Base-by-base conservation (phyloP, 2,329 filamentous ascomycete genomes). In the Simplicillium aogashimaense region DNA sequence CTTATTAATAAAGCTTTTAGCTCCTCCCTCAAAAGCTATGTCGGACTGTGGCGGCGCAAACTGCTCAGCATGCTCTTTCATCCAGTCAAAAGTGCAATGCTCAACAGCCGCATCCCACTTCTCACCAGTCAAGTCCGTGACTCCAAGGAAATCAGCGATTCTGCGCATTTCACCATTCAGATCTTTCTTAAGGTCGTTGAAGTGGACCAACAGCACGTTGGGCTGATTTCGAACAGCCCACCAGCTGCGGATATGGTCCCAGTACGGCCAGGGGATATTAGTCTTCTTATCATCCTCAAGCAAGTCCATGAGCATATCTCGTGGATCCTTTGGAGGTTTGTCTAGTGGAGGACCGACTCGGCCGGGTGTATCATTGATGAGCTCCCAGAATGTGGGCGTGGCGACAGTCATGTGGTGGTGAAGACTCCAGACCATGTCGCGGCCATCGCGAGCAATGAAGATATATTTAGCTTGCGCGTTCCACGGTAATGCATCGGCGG, bases 1-100 rank as follows among this genome's bases (percentile, higher is more conserved):
- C 39, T 42, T 44, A 39, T 42, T 39, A 39, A 44, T 42, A 33
- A 44, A 44, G 32, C 17, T 39, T 18, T 44, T 16, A 14, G 39
- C 39, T 3, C 43, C 39, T 3, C 35, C 28, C 15, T 39, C 37
- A 15, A 36, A 44, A 16, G 29, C 36, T 6, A 15, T 3, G 14
- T 41, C 39, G 7, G 37, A 30, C 29, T 31, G 25, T 1, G 39
- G 39, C 7, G 39, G 43, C 15, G 39, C 29, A 17, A 20, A 17
- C 13, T 30, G 36, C 20, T 42, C 43, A 6, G 39, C 36, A 28
- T 42, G 31, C 13, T 29, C 39, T 34, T 44, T 44, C 43, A 44
- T 44, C 39, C 39, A 44, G 2, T 33, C 43, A 36, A 44, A 44
- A 7, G 39, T 36, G 36, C 31, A 42, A 33, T 44, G 43, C 37